Percentiles rank a stretch among this genome's conserved stretches.
These are phyloP conservation scores for Lasiodiplodia theobromae DNA, from an alignment of 2,329 filamentous ascomycete species.

Conservation along the genomic window DNA sequence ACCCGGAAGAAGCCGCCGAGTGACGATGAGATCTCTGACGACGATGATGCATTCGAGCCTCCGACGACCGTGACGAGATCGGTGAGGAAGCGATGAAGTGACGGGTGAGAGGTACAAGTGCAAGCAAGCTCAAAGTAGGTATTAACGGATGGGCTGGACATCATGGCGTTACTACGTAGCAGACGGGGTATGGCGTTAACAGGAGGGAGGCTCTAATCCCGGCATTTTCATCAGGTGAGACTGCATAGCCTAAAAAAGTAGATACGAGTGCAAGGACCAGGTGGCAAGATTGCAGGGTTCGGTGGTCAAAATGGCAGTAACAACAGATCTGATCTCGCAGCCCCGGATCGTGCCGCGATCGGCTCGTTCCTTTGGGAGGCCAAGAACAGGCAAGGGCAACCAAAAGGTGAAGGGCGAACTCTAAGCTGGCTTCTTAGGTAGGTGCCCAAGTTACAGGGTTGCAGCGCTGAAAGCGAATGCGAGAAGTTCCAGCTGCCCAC, in stretches of 20 bases:
- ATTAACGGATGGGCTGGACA: not conserved
- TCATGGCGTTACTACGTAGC: conserved; percentile 10
- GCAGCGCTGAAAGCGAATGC: not conserved
- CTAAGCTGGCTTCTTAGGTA: not conserved
- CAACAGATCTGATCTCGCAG: conserved; percentile 15
- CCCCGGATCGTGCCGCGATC: not conserved
- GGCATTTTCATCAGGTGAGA: not conserved
- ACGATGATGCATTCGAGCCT: conserved; percentile 49
- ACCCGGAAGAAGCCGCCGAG: conserved; percentile 38
- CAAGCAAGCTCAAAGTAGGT: not conserved
- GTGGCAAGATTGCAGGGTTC: not conserved
- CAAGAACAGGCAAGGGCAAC: not conserved
- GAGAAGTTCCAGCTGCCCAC: not conserved
- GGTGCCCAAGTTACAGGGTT: not conserved
- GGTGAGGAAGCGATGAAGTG: not conserved
- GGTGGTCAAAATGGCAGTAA: not conserved
- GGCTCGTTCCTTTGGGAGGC: not conserved
- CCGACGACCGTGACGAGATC: conserved; percentile 36
- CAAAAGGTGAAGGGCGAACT: not conserved
- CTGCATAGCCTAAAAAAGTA: not conserved
- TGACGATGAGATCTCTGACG: conserved; percentile 51
- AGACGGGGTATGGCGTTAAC: conserved; percentile 6
- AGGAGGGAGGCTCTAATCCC: not conserved
- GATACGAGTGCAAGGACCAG: not conserved
- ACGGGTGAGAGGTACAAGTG: not conserved